Conservation (phyloP, 805 yeast genomes). For the Candida easanensis region DNA sequence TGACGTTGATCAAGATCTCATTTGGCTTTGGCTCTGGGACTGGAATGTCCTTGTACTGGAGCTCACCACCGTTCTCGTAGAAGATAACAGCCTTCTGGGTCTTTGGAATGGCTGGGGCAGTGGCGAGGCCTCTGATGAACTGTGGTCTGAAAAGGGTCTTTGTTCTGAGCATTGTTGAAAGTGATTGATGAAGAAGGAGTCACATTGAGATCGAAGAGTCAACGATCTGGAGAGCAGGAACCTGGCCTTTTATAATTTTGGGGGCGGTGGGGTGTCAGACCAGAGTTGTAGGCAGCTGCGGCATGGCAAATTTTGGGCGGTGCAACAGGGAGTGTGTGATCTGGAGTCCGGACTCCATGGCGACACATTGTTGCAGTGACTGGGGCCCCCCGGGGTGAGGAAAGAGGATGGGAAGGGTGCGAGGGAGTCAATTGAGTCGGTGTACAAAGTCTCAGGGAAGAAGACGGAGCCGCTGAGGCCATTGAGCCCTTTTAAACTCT, state of each 20-base stretch:
- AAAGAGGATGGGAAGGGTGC: no score
- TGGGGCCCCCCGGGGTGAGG: no score
- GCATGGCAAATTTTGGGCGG: not conserved
- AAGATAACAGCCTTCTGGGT: slow-evolving; percentile 53
- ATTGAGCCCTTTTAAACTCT: no score
- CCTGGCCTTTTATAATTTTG: not conserved
- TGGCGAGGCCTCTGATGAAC: slow-evolving; percentile 25
- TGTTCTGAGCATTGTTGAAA: slow-evolving; percentile 24
- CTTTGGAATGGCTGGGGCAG: slow-evolving; percentile 40
- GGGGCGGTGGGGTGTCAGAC: not conserved
- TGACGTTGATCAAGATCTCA: slow-evolving; percentile 62
- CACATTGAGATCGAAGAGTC: not conserved
- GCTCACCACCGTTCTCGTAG: slow-evolving; percentile 49
- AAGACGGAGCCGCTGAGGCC: no score
- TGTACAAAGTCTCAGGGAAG: no score
- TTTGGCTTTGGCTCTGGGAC: slow-evolving; percentile 62
- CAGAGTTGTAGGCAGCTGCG: no score
- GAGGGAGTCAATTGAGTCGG: no score
- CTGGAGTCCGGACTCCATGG: not conserved
- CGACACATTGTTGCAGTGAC: no score
- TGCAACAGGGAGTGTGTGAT: not conserved
- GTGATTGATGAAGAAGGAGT: not conserved
- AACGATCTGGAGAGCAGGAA: not conserved
- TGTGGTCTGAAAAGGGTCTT: slow-evolving; percentile 21
- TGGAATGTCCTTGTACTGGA: slow-evolving; percentile 50